A percentile compares a stretch with the other conserved stretches of the same genome.
phyloP scores from a whole-genome alignment of 345 rosid species.

The Rhizophora mangle region DNA sequence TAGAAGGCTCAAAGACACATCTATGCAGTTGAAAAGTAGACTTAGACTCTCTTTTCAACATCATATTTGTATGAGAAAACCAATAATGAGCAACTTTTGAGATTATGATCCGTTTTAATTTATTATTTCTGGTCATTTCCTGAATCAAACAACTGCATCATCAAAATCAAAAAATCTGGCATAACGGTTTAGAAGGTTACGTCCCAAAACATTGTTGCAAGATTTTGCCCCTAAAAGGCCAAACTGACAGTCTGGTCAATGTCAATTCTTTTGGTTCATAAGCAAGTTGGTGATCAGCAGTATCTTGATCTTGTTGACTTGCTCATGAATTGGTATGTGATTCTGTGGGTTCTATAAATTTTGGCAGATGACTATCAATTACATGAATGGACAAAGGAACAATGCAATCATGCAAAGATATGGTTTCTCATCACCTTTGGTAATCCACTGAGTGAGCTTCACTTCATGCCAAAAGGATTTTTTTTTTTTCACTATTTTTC shows the following conservation, averaged over 20 bases:
- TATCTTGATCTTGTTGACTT: neutral
- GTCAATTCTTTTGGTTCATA: neutral
- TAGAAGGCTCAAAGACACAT: no score
- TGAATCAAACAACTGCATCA: no score
- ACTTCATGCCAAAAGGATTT: neutral
- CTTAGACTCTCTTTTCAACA: neutral
- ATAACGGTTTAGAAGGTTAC: neutral
- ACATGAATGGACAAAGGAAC: constrained; percentile 62
- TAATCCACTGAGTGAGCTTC: constrained; percentile 31
- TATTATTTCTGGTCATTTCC: neutral
- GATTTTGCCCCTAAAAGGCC: neutral
- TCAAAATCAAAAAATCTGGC: no score
- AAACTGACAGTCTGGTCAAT: neutral
- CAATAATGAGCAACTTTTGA: constrained; percentile 1
- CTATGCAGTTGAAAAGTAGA: neutral
- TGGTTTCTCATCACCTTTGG: constrained; percentile 88
- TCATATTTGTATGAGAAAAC: neutral
- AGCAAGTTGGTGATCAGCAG: neutral
- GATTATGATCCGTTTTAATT: neutral
- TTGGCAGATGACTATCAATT: constrained; percentile 78
- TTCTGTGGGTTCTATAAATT: neutral
- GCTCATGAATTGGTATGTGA: neutral
- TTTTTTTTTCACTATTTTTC: neutral
- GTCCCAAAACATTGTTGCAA: neutral
- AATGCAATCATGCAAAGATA: constrained; percentile 76